Percentiles rank a stretch among this genome's conserved stretches.
Evolutionary conservation across 176 grass and related monocot species (phyloP).

Genomic region (Chrysopogon serrulatus): DNA sequence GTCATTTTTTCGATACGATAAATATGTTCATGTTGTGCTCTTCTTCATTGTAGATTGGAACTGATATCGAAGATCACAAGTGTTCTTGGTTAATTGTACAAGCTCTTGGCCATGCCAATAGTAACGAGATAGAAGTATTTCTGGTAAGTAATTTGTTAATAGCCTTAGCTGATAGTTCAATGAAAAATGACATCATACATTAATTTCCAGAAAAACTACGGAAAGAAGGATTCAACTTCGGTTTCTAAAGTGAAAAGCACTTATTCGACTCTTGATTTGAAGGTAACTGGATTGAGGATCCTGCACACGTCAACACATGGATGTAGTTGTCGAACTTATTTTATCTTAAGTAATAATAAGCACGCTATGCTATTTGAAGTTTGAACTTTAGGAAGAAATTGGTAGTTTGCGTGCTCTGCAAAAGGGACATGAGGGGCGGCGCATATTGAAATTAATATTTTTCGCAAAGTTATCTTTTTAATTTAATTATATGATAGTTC

Average conservation of each 20-base stretch:
- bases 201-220: constrained; percentile 18
- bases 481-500: no score
- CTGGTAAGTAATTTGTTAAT: not conserved
- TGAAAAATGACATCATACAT: not conserved
- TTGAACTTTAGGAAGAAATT: no score
- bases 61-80: constrained; percentile 39
- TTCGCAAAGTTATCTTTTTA: no score
- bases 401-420: no score
- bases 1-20: no score
- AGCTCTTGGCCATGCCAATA: constrained; percentile 17
- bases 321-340: no score
- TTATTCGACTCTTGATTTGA: constrained; percentile 17
- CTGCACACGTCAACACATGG: not conserved
- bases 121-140: constrained; percentile 18
- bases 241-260: constrained; percentile 23
- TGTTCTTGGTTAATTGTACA: constrained; percentile 44
- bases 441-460: no score
- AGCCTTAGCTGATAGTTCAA: not conserved
- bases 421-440: no score
- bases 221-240: constrained; percentile 18
- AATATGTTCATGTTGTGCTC: not conserved
- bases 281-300: not conserved
- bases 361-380: no score
- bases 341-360: no score
- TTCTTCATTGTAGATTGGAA: constrained; percentile 20